These are phyloP conservation scores for Fusarium vanettenii DNA, from an alignment of 2,329 filamentous ascomycete species.

Conservation along the genomic window DNA sequence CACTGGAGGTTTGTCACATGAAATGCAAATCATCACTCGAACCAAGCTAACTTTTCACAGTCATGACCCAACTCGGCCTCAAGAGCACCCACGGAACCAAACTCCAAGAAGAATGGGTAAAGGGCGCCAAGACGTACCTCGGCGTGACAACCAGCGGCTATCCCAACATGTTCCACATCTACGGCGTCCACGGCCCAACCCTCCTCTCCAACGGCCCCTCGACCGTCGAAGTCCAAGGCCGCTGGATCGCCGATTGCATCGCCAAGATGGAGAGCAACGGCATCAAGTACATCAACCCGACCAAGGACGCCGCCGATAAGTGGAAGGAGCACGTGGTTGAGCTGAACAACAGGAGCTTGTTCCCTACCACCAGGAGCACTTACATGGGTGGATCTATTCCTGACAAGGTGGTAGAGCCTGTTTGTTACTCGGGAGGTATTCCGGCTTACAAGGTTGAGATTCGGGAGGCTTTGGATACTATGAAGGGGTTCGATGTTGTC, in stretches of 20 bases:
- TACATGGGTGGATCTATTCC: slow-evolving; percentile 69
- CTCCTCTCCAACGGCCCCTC: slow-evolving; percentile 67
- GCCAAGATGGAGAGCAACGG: slow-evolving; percentile 57
- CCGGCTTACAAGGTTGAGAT: slow-evolving; percentile 47
- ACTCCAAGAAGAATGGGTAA: slow-evolving; percentile 56
- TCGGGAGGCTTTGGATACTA: slow-evolving; percentile 27
- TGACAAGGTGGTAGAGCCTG: slow-evolving; percentile 63
- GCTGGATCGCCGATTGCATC: slow-evolving; percentile 65
- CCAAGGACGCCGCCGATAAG: slow-evolving; percentile 54
- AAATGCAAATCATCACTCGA: not conserved
- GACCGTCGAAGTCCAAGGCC: slow-evolving; percentile 65
- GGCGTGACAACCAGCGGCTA: slow-evolving; percentile 57
- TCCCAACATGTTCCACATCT: slow-evolving; percentile 65
- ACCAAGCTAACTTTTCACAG: slow-evolving; percentile 30
- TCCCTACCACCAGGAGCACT: slow-evolving; percentile 61
- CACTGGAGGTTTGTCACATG: slow-evolving; percentile 47
- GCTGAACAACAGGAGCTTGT: slow-evolving; percentile 58
- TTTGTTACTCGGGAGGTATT: slow-evolving; percentile 60
- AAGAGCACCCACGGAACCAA: slow-evolving; percentile 52
- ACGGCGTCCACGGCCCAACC: slow-evolving; percentile 68
- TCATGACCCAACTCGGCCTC: slow-evolving; percentile 59
- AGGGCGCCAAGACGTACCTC: slow-evolving; percentile 57
- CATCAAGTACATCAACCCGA: slow-evolving; percentile 64
- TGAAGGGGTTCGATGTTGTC: slow-evolving; percentile 37
- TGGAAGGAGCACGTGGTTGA: slow-evolving; percentile 64